A percentile compares a stretch with the other conserved stretches of the same genome.
Conservation (phyloP, 805 yeast species). For the Candida montana region DNA sequence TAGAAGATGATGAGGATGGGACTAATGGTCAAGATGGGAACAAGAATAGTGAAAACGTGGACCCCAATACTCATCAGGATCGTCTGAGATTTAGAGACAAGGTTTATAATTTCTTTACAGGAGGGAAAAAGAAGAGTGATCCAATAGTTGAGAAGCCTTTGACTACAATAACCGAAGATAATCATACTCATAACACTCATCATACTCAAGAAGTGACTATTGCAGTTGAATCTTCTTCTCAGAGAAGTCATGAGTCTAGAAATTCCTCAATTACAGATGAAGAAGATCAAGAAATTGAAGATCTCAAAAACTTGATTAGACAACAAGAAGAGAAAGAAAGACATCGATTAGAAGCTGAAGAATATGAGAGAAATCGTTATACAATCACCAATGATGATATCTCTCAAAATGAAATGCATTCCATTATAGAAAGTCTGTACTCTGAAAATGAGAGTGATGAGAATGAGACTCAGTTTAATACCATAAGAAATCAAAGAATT, state of each 20-base stretch:
- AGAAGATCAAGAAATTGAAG: constrained; percentile 4
- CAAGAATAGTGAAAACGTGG: too few relatives aligned
- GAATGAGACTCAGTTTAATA: constrained; percentile 6
- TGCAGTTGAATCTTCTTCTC: too few relatives aligned
- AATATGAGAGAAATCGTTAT: not conserved
- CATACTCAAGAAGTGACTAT: too few relatives aligned
- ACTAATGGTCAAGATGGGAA: not conserved
- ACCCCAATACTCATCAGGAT: not conserved
- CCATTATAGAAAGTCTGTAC: not conserved
- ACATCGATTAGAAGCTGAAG: not conserved
- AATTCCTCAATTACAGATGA: not conserved
- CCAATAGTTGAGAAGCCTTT: not conserved
- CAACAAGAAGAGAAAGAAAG: constrained; percentile 1
- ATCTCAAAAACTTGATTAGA: constrained; percentile 1
- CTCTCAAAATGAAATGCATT: not conserved
- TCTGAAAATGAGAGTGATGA: not conserved
- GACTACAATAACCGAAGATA: too few relatives aligned
- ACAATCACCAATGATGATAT: not conserved
- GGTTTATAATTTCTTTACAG: not conserved
- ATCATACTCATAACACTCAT: too few relatives aligned
- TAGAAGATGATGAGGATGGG: not conserved
- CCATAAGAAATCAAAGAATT: constrained; percentile 5
- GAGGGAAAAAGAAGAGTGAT: not conserved
- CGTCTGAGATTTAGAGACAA: constrained; percentile 3
- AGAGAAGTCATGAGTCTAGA: too few relatives aligned